phyloP scores from a whole-genome alignment of 768 basidiomycete species.

The Exsudoporus frostii region DNA sequence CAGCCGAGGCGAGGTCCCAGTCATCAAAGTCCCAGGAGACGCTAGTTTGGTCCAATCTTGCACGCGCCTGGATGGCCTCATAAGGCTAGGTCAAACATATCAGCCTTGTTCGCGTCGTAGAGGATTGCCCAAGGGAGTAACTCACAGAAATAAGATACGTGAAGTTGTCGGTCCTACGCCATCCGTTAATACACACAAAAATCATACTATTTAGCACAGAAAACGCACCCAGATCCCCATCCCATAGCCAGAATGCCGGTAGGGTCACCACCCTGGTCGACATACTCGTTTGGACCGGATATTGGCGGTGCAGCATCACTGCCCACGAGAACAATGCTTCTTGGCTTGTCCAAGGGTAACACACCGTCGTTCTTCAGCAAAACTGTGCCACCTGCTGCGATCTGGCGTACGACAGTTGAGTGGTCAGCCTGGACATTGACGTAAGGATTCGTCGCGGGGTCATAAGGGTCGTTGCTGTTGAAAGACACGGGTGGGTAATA shows the following conservation, averaged over 20 bases:
- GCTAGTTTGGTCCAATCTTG: not conserved
- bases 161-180: not conserved
- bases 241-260: not conserved
- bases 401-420: not conserved
- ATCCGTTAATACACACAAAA: not conserved
- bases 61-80: not conserved
- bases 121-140: not conserved
- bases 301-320: not conserved
- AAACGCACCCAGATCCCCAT: not conserved
- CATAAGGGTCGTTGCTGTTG: not conserved
- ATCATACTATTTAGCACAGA: not conserved
- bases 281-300: not conserved
- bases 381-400: not conserved
- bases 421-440: not conserved
- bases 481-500: slow-evolving; percentile 18
- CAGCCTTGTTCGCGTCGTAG: not conserved
- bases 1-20: not conserved
- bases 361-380: not conserved
- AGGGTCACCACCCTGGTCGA: not conserved
- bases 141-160: not conserved
- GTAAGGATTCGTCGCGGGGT: not conserved
- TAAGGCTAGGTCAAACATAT: not conserved
- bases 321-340: not conserved
- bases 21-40: not conserved
- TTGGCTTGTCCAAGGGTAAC: not conserved